Evolutionary conservation across 805 yeast genomes (phyloP), one percentile per base, ranked within the genome.

Genomic region (Saccharomyces paradoxus): DNA sequence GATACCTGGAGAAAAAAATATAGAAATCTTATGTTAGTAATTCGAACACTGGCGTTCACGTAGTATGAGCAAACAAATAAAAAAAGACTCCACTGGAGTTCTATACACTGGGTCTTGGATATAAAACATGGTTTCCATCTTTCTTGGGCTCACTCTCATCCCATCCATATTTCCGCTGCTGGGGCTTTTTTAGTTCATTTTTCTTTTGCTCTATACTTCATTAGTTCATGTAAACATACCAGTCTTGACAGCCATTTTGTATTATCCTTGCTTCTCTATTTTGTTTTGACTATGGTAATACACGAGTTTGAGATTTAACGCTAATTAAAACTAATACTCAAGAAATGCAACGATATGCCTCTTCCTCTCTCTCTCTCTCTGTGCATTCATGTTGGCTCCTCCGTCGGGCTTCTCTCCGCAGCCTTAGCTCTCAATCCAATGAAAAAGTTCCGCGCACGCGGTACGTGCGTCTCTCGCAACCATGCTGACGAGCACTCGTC

Each of bases 1-100:
- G 78, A 92, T 89, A 79, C 95, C 94, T 60, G 47, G 41, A 57
- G 31, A 31, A 21, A 37, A 26, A 30, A 41, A 29, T 32, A 37
- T 26, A 37, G 17, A 44, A 17, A 28, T 17, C 26, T 28, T 21
- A 56, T 53, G 76, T 74, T 74, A 73, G 77, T 72, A 71, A 26
- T 27, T 6, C 22, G 28, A 32, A 14, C 41, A 10, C 7, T 46
- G 13, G 24, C 17, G 17, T 24, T 37, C 44, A 17, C 24, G 44
- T 9, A 17, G 24, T 17, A 17, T 37, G 13, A n/a, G 24, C 24
- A 21, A 37, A 37, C 24, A 6, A 17, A 32, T 14, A 6, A 14
- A 2, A 24, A 17, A 10, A n/a, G 24, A 17, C 8, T 2, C 44
- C 24, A 17, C 5, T 7, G 44, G 22, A 8, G 44, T 17, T 4